Evolutionary conservation across 1,284 basidiomycete species (phyloP).

Genomic region (Microbotryomycetes sp.): DNA sequence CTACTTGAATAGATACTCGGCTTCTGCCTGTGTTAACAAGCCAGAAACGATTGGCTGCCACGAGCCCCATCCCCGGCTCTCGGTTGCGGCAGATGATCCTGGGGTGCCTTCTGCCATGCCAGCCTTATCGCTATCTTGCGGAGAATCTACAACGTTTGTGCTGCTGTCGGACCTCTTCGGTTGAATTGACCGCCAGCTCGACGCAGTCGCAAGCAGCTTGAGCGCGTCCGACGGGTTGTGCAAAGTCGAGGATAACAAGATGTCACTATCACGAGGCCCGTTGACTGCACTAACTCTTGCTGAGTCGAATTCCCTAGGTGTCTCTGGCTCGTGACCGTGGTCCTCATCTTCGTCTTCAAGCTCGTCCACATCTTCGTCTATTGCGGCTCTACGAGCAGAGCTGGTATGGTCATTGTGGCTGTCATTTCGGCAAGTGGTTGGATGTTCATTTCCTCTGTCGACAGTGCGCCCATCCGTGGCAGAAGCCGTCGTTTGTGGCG

Average conservation of each 20-base stretch:
- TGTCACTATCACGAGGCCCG: constrained; percentile 12
- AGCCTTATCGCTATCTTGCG: neutral
- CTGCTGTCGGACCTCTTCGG: neutral
- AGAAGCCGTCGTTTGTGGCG: neutral
- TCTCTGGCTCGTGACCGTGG: constrained; percentile 7
- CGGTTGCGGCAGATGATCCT: neutral
- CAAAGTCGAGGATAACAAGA: constrained; percentile 23
- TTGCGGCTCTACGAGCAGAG: neutral
- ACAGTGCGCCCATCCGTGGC: neutral
- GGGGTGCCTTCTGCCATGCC: neutral
- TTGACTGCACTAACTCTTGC: neutral
- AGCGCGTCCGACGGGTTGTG: constrained; percentile 31
- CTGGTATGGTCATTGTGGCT: neutral
- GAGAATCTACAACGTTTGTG: neutral
- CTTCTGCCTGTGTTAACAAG: constrained; percentile 17
- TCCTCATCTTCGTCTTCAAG: constrained; percentile 10
- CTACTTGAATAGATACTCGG: constrained; percentile 22
- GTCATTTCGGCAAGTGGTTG: neutral
- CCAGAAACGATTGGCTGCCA: constrained; percentile 25
- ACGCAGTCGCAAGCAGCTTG: constrained; percentile 22
- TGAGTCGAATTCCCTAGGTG: neutral
- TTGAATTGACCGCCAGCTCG: constrained; percentile 10
- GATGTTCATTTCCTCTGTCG: neutral
- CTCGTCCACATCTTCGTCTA: constrained; percentile 1
- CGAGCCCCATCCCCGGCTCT: constrained; percentile 7